Percentiles rank a stretch among this genome's conserved stretches.
phyloP scores from a whole-genome alignment of 2,329 filamentous ascomycete genomes.

The Paracorniculantispora psalliotae region DNA sequence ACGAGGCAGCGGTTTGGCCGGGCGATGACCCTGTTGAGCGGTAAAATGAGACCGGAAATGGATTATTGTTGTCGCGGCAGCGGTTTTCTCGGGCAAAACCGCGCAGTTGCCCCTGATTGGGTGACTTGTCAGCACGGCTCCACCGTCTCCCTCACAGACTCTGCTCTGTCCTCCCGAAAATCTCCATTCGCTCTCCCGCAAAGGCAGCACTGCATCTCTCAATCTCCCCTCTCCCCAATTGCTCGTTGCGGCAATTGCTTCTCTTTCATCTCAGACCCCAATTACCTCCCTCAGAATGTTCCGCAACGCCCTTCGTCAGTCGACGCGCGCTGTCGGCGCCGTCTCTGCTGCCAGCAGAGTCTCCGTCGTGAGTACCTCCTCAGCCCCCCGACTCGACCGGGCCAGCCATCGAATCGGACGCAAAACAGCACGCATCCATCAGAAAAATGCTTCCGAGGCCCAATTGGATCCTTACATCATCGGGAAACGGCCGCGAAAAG shows the following conservation, averaged over 20 bases:
- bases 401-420: constrained; percentile 40
- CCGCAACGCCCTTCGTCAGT: constrained; percentile 96
- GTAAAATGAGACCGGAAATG: constrained; percentile 20
- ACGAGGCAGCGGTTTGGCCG: neutral
- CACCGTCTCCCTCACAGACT: constrained; percentile 39
- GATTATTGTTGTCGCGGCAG: constrained; percentile 35
- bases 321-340: constrained; percentile 89
- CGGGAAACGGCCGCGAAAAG: constrained; percentile 19
- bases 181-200: constrained; percentile 41
- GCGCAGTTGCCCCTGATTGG: constrained; percentile 33
- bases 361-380: constrained; percentile 77
- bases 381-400: constrained; percentile 35
- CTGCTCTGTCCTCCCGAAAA: constrained; percentile 40
- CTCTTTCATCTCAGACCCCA: constrained; percentile 47
- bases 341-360: constrained; percentile 89
- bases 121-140: constrained; percentile 27
- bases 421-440: constrained; percentile 31
- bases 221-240: constrained; percentile 61
- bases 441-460: constrained; percentile 25
- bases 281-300: constrained; percentile 70
- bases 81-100: constrained; percentile 37
- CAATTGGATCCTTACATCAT: constrained; percentile 30
- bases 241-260: constrained; percentile 59
- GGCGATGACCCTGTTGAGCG: neutral
- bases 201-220: constrained; percentile 46